Base-by-base conservation (phyloP, 2,329 filamentous ascomycete species). In the Colletotrichum falcatum region DNA sequence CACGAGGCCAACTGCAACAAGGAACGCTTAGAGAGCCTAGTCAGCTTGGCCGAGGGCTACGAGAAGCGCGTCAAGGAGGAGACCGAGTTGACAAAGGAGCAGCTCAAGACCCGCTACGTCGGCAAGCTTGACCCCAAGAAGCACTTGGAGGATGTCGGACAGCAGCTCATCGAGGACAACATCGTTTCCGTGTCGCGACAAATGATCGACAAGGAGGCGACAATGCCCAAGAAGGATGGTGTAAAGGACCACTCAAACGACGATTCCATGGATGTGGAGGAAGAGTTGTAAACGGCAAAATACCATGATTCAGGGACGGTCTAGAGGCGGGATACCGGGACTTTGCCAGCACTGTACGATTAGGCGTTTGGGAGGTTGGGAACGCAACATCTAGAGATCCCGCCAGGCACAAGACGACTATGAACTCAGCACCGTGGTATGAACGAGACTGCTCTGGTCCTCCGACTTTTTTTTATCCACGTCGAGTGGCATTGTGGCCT, bases 61-160 rank as follows among this genome's bases (percentile, higher is more conserved):
- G 96, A 98, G 86, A 98, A 98, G 89, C 89, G 97, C 65, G 96
- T 99, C 73, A 98, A 97, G 87, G 97, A 99, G 84, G 96, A 99
- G 87, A 97, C 94, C 16, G 95, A 98, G 83, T 84, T 99, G 80
- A 97, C 92, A 48, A 97, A 97, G 86, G 96, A 99, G 53, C 96
- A 99, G 81, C 88, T 99, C 73, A 98, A 98, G 90, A 99, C 96
- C 65, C 91, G 96, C 86, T 99, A 99, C 81, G 96, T 99, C 44
- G 96, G 96, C 82, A 99, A 99, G 86, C 91, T 98, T 68, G 96
- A 99, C 78, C 96, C 96, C 67, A 99, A 99, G 92, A 99, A 99
- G 87, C 97, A 99, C 81, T 88, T 99, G 79, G 95, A 98, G 82
- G 94, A 97, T 76, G 94, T 99, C 56, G 96, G 96, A 65, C 95